A percentile compares a stretch with the other conserved stretches of the same genome.
Evolutionary conservation across 1,139 yeast genomes (phyloP).

Genomic region (Suhomyces kunorum): DNA sequence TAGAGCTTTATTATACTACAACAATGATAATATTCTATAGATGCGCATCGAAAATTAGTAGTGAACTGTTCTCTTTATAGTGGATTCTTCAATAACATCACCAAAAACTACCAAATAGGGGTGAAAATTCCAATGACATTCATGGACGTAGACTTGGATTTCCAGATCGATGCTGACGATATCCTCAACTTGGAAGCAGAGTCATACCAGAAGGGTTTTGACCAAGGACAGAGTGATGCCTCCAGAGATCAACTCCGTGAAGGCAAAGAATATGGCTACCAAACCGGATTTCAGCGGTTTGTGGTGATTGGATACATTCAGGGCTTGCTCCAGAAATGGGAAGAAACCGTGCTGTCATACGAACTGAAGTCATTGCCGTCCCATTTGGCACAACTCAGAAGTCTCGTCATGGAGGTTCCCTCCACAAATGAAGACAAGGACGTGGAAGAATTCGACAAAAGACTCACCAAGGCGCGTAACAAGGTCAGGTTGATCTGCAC

Average conservation of each 20-base stretch:
- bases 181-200: slow-evolving; percentile 55
- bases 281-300: slow-evolving; percentile 74
- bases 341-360: slow-evolving; percentile 21
- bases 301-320: slow-evolving; percentile 62
- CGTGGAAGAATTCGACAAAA: slow-evolving; percentile 50
- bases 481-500: slow-evolving; percentile 51
- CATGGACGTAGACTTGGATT: slow-evolving; percentile 9
- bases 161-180: slow-evolving; percentile 44
- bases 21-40: not conserved
- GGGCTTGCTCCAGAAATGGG: slow-evolving; percentile 52
- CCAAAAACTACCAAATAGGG: not conserved
- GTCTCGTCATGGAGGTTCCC: slow-evolving; percentile 28
- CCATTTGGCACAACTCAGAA: slow-evolving; percentile 34
- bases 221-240: slow-evolving; percentile 53
- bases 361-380: slow-evolving; percentile 20
- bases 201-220: slow-evolving; percentile 62
- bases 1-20: not conserved
- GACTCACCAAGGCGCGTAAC: slow-evolving; percentile 49
- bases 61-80: not conserved
- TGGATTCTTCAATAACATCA: not conserved
- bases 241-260: slow-evolving; percentile 51
- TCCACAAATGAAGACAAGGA: slow-evolving; percentile 42
- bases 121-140: not conserved
- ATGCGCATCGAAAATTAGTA: slow-evolving; percentile 1
- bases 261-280: slow-evolving; percentile 78